Evolutionary conservation across 495 filamentous ascomycete genomes (phyloP).

Genomic region (Pseudoneurospora amorphoporcata): DNA sequence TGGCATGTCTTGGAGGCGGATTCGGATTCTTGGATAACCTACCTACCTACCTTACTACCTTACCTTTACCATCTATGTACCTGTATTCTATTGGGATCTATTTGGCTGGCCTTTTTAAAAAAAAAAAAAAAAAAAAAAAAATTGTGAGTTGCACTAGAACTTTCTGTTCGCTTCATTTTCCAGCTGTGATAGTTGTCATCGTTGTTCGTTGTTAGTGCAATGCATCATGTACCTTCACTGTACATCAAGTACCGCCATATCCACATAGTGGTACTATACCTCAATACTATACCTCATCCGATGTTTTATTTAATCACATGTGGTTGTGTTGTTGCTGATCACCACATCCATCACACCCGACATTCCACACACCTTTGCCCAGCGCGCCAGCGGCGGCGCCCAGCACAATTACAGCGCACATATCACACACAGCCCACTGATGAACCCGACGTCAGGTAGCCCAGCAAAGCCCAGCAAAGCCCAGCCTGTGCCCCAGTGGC

Average conservation of each 20-base stretch:
- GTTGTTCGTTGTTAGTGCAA: background rate
- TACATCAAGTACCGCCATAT: background rate
- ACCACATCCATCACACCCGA: background rate
- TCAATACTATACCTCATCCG: background rate
- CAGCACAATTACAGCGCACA: background rate
- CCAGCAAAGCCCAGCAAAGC: background rate
- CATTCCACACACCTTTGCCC: background rate
- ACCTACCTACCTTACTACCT: background rate
- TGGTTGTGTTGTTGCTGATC: background rate
- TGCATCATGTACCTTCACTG: background rate
- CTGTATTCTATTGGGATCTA: background rate
- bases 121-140: background rate
- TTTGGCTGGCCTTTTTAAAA: background rate
- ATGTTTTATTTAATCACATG: background rate
- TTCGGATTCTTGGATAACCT: background rate
- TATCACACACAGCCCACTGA: background rate
- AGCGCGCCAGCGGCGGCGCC: background rate
- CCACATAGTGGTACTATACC: background rate
- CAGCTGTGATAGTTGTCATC: background rate
- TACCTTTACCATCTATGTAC: background rate
- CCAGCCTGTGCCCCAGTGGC: background rate
- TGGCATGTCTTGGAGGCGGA: background rate
- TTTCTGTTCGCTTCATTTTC: background rate
- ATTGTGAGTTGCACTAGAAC: background rate
- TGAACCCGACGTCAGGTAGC: background rate